Evolutionary conservation across 352 stramenopile genomes (phyloP).

Genomic region (Pythium apleroticum): DNA sequence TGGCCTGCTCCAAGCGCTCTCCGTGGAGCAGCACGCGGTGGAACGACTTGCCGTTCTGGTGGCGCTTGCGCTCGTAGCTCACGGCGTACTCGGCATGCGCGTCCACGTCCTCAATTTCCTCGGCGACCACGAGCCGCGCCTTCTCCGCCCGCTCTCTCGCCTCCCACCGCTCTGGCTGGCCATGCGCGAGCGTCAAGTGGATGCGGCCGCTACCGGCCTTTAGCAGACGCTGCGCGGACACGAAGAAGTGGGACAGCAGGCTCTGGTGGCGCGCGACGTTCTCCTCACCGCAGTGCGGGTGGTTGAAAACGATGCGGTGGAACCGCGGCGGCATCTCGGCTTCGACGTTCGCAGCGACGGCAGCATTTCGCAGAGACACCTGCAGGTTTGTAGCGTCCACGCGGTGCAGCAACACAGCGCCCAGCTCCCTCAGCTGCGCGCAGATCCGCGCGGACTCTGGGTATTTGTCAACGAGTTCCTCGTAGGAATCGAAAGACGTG

Average conservation of each 20-base stretch:
- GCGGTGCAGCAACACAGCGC: slow-evolving; percentile 49
- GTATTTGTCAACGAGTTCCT: slow-evolving; percentile 68
- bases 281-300: slow-evolving; percentile 92
- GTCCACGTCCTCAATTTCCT: slow-evolving; percentile 54
- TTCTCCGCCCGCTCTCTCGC: slow-evolving; percentile 45
- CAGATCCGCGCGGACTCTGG: slow-evolving; percentile 44
- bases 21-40: slow-evolving; percentile 72
- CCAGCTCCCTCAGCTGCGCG: slow-evolving; percentile 39
- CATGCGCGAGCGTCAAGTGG: slow-evolving; percentile 69
- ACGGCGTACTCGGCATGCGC: slow-evolving; percentile 29
- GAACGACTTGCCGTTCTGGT: slow-evolving; percentile 89
- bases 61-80: slow-evolving; percentile 78
- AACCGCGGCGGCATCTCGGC: slow-evolving; percentile 33
- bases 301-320: slow-evolving; percentile 92
- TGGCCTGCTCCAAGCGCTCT: slow-evolving; percentile 63
- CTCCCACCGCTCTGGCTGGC: slow-evolving; percentile 79
- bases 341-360: slow-evolving; percentile 4
- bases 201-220: slow-evolving; percentile 33
- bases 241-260: slow-evolving; percentile 91
- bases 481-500: slow-evolving; percentile 62
- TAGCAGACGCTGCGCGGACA: slow-evolving; percentile 56
- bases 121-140: slow-evolving; percentile 44
- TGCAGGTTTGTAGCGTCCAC: slow-evolving; percentile 68
- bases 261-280: slow-evolving; percentile 84
- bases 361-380: slow-evolving; percentile 34